Evolutionary conservation across 345 rosid genomes (phyloP).

Genomic region (Arabidopsis arenosa): DNA sequence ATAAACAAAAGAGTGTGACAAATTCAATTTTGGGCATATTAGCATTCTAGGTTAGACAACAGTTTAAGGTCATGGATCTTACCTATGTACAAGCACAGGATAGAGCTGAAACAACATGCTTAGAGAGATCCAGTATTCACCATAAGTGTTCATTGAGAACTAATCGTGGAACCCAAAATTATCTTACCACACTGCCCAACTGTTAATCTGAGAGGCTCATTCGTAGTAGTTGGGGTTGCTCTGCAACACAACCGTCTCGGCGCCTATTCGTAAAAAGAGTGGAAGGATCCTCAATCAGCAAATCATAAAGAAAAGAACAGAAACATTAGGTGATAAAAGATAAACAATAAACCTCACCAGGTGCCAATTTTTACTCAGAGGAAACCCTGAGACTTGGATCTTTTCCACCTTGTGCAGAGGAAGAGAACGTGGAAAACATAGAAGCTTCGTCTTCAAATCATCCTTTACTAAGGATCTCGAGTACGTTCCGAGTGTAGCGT

Average conservation of each 20-base stretch:
- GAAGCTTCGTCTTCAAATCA: slow-evolving; percentile 69
- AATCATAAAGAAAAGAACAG: slow-evolving; percentile 2
- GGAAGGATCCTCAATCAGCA: slow-evolving; percentile 4
- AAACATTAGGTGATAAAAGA: slow-evolving; percentile 17
- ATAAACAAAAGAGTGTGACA: slow-evolving; percentile 24
- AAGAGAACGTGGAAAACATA: slow-evolving; percentile 71
- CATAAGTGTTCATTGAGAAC: slow-evolving; percentile 48
- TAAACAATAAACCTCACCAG: slow-evolving; percentile 56
- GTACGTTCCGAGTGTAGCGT: slow-evolving; percentile 65
- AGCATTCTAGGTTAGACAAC: slow-evolving; percentile 40
- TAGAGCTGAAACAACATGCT: slow-evolving; percentile 20
- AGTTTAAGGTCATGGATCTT: slow-evolving; percentile 41
- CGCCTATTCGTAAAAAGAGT: slow-evolving; percentile 49
- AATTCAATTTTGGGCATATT: slow-evolving; percentile 17
- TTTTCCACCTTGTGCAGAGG: slow-evolving; percentile 63
- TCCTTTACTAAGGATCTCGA: slow-evolving; percentile 54
- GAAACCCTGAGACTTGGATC: slow-evolving; percentile 66
- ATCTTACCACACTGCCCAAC: slow-evolving; percentile 76
- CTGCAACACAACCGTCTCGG: slow-evolving; percentile 86
- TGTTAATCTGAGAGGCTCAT: slow-evolving; percentile 58
- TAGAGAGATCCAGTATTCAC: slow-evolving; percentile 31
- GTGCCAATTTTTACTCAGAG: slow-evolving; percentile 74
- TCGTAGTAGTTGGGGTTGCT: slow-evolving; percentile 51
- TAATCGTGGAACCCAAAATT: slow-evolving; percentile 53
- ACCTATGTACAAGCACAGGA: slow-evolving; percentile 41